Evolutionary conservation across 83 land plant genomes (phyloP), one percentile per base, ranked within the genome.

Genomic region (Diphasiastrum complanatum): DNA sequence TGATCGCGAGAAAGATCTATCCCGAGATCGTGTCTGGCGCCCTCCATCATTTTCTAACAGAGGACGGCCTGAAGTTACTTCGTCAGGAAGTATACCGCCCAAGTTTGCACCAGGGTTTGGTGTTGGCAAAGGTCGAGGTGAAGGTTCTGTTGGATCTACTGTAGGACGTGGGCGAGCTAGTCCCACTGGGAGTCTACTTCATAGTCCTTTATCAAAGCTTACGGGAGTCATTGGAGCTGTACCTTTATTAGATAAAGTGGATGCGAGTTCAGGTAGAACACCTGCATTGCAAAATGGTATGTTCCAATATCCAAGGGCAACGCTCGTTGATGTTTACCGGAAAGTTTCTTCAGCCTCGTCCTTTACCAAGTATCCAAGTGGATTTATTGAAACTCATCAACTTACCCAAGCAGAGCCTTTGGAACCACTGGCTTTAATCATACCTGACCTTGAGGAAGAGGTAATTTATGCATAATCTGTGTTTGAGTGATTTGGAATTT

Each of bases 381-480:
- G 70, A 16, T 76, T 86, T 72, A 53, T 41, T 1, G 81, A 84
- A 75, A 79, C 81, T 36, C 76, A 82, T 63, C 73, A 75, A 56
- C 73, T 95, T 22, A 80, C 92, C 2, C 79, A 68, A 46, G 57
- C 51, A 10, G 84, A 84, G 24, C 64, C 81, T 25, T 30, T 78
- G 47, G 95, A 90, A 62, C 99, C 99, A 30, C 46, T 95, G 47
- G 97, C 93, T 47, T 75, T 95, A 72, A 80, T 67, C 52, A 69
- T 81, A 5, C 97, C 93, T 23, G 79, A 70, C 53, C 41, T 65
- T 54, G 99, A 95, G n/a, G 99, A 95, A 77, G 72, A 76, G 93
- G 99, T 95, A 78, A 47, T 28, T 16, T 28, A 0, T 66, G 37
- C 31, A 16, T 23, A 28, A 27, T 5, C 3, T 22, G 26, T 26